Percentiles rank a stretch among this genome's conserved stretches.
These are phyloP conservation scores for Adenanthera pavonina DNA, from an alignment of 306 rosid species.

Conservation along the genomic window DNA sequence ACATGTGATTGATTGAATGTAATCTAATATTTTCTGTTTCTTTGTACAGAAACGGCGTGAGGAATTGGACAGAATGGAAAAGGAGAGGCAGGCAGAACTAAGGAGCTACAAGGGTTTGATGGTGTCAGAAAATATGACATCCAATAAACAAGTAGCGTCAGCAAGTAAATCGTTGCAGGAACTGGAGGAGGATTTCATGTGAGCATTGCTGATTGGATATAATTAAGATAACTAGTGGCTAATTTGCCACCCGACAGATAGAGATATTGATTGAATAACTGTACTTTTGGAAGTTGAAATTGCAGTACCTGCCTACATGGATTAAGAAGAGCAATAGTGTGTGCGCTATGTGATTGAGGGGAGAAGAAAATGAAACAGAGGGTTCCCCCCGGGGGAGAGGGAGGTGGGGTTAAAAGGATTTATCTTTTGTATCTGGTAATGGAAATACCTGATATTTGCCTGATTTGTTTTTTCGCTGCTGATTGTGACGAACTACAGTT, in stretches of 20 bases:
- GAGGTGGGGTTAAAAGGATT: not conserved
- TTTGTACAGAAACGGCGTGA: constrained; percentile 65
- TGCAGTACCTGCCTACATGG: not conserved
- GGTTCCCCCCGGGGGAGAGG: not conserved
- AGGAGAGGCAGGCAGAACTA: constrained; percentile 74
- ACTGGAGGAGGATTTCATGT: constrained; percentile 84
- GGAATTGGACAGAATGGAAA: constrained; percentile 72
- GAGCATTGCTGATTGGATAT: constrained; percentile 39
- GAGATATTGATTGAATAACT: constrained; percentile 19
- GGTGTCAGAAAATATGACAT: constrained; percentile 82
- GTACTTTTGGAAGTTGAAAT: constrained; percentile 8
- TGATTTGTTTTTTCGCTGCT: not conserved
- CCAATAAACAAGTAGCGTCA: constrained; percentile 68
- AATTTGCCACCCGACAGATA: constrained; percentile 4
- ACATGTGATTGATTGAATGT: not conserved
- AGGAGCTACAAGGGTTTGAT: constrained; percentile 82
- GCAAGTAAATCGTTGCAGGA: constrained; percentile 74
- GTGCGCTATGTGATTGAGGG: not conserved
- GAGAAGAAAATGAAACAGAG: not conserved
- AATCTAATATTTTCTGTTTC: not conserved
- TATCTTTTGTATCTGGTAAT: not conserved
- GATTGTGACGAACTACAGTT: constrained; percentile 2
- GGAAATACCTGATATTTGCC: not conserved
- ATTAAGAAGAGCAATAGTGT: constrained; percentile 2
- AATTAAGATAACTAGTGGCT: constrained; percentile 3